Evolutionary conservation across 257 asterid species (phyloP), one percentile per base, ranked within the genome.

Genomic region (Perilla frutescens): DNA sequence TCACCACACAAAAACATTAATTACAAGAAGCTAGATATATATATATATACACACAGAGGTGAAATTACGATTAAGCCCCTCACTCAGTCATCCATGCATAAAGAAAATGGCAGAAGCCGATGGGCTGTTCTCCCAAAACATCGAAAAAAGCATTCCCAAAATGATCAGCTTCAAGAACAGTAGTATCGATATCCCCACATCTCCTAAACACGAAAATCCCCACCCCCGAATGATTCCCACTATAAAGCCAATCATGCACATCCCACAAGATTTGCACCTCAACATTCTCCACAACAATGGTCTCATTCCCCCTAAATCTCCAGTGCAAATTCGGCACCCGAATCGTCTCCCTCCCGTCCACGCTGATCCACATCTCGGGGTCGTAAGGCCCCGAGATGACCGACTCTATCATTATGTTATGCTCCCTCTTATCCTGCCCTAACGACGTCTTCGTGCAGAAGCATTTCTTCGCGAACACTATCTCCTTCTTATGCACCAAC

Each of bases 231-330:
- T 65, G 81, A 3, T 54, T 75, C 1, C 71, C 72, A 29, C 72
- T 76, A 7, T 85, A 93, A 39, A 91, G 75, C 98, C 98, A 93
- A 37, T 87, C 98, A 70, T 91, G 96, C 54, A 93, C 97, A 6
- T 93, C 97, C 96, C 97, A 93, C 77, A 93, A 69, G 26, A 93
- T 80, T 63, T 90, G 90, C 59, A 93, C 90, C 4, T 82, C 82
- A 40, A 79, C 77, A 69, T 76, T 74, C 62, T 87, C 98, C 81
- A 93, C 90, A 40, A 51, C 10, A 8, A 93, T 77, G 1, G 83
- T 90, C 60, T 93, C 97, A 37, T 91, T 91, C 39, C 97, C 98
- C 74, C 98, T 83, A 50, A 93, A 93, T 79, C 93, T 89, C 98
- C 98, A 93, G 32, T 91, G 95, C 81, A 93, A 68, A 62, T 91